Evolutionary conservation across 2,329 filamentous ascomycete species (phyloP).

Genomic region (Aspergillus ruber): DNA sequence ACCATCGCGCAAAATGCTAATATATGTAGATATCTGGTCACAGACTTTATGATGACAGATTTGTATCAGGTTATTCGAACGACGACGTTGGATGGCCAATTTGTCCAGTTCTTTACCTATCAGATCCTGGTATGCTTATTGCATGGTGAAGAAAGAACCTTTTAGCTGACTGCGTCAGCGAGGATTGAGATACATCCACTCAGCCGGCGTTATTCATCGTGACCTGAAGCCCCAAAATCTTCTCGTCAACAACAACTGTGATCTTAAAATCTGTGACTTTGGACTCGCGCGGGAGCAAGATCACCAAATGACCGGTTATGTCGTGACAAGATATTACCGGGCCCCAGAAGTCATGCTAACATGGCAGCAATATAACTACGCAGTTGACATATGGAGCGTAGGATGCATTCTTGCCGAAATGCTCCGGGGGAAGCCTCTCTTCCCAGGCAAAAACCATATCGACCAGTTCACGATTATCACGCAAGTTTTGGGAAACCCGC

Average conservation of each 20-base stretch:
- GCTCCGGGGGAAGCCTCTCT: conserved; percentile 95
- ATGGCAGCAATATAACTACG: conserved; percentile 99
- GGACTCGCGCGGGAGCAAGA: conserved; percentile 96
- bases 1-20: neutral
- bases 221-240: conserved; percentile 99
- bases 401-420: conserved; percentile 99
- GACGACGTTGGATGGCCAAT: conserved; percentile 94
- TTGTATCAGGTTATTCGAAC: conserved; percentile 92
- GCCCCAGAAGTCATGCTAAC: conserved; percentile 99
- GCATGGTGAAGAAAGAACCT: neutral
- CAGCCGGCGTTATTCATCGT: conserved; percentile 92
- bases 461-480: conserved; percentile 99
- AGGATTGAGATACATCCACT: conserved; percentile 97
- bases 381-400: conserved; percentile 98
- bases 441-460: conserved; percentile 98
- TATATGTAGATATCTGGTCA: conserved; percentile 79
- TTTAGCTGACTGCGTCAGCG: conserved; percentile 52
- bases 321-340: conserved; percentile 97
- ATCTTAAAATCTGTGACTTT: conserved; percentile 99
- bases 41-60: conserved; percentile 93
- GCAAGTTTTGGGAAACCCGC: conserved; percentile 89
- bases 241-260: conserved; percentile 98
- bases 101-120: conserved; percentile 99
- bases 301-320: conserved; percentile 98
- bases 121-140: conserved; percentile 76